Evolutionary conservation across 306 rosid species (phyloP), one percentile per base, ranked within the genome.

Genomic region (Malus domestica): DNA sequence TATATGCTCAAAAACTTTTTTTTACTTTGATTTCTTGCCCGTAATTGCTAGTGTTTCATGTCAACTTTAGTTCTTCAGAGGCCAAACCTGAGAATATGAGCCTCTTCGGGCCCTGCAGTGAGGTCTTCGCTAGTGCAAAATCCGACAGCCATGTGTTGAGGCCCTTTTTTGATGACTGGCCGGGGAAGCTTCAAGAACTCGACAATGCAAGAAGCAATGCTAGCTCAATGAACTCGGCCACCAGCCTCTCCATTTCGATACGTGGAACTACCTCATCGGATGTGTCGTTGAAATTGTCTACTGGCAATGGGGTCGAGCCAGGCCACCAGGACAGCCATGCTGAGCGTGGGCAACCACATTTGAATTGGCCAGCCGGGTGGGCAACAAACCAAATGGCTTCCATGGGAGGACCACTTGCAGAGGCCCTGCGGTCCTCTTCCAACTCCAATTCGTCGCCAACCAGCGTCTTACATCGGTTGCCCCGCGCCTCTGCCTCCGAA

Each of bases 391-490:
- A 86, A 44, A 92, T 88, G 89, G 82, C 91, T 65, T 89, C 98
- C 1, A 84, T 91, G 99, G 99, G 99, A 6, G 99, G 98, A 13
- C 99, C 98, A 55, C 96, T 96, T 23, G 99, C 98, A 0, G 99
- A 96, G 78, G 99, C 96, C 16, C 86, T 96, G 15, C 87, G 94
- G 66, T 96, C 99, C 16, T 80, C 98, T 3, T 80, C 98, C 4
- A 83, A 86, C 49, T 75, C 96, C 61, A 82, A 87, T 71, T 88
- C 97, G 3, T 90, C 97, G 10, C 99, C 97, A 0, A 96, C 97
- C 2, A 92, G 96, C 60, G 98, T 92, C 61, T 80, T 96, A 23
- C 97, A 89, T 81, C 93, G 87, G 79, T 77, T 90, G 86, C 87
- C 88, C 25, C 93, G 93, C 58, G 61, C 78, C 62, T 73, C 90